These are phyloP conservation scores for Fusarium pseudograminearum DNA, from an alignment of 2,329 filamentous ascomycete species.

Conservation along the genomic window DNA sequence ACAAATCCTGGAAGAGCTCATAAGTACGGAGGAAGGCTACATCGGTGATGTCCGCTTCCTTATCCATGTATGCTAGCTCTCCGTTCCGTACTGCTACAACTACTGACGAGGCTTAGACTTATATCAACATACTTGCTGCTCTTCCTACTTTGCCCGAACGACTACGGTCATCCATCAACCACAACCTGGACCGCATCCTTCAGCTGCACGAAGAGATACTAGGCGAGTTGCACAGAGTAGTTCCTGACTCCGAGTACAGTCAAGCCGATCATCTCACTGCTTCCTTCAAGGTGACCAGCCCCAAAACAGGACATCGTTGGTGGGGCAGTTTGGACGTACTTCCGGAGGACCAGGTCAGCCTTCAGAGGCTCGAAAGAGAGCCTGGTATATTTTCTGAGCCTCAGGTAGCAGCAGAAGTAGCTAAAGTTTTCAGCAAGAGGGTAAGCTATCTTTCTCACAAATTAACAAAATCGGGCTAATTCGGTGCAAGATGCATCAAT, in stretches of 20 bases:
- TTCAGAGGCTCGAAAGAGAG: conserved; percentile 59
- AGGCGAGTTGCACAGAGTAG: conserved; percentile 74
- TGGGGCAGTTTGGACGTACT: conserved; percentile 63
- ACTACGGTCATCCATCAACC: conserved; percentile 78
- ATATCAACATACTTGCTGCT: conserved; percentile 80
- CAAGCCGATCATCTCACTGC: conserved; percentile 51
- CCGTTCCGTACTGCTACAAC: neutral
- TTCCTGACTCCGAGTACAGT: conserved; percentile 76
- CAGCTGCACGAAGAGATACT: conserved; percentile 87
- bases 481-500: conserved; percentile 74
- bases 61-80: conserved; percentile 73
- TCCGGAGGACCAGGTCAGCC: conserved; percentile 55
- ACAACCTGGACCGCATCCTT: conserved; percentile 82
- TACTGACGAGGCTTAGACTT: conserved; percentile 65
- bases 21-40: conserved; percentile 88
- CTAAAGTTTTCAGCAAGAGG: conserved; percentile 70
- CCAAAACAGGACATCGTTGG: conserved; percentile 54
- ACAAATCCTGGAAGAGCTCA: conserved; percentile 84
- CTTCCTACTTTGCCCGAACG: conserved; percentile 73
- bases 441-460: conserved; percentile 51
- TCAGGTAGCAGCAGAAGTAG: conserved; percentile 69
- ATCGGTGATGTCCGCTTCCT: conserved; percentile 88
- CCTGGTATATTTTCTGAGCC: conserved; percentile 69
- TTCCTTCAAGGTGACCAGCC: conserved; percentile 24
- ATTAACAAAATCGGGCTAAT: neutral